A percentile compares a stretch with the other conserved stretches of the same genome.
phyloP scores from a whole-genome alignment of 345 rosid species.

The Syzygium oleosum region DNA sequence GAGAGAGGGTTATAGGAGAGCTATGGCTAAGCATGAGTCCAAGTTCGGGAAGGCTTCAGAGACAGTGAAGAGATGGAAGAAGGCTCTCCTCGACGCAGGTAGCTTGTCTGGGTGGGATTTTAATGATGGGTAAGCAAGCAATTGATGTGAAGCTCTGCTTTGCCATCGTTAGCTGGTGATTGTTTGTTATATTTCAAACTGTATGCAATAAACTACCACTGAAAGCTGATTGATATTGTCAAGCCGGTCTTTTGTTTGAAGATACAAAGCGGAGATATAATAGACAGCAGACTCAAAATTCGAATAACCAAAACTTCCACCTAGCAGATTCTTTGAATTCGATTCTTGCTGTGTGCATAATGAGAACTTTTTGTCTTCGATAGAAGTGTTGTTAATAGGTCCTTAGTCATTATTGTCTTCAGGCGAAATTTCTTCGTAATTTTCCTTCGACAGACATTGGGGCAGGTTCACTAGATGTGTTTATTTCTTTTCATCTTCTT shows the following conservation, averaged over 20 bases:
- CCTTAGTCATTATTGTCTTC: background rate
- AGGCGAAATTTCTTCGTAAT: background rate
- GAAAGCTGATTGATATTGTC: background rate
- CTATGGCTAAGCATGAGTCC: background rate
- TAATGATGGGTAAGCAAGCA: background rate
- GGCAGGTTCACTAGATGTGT: background rate
- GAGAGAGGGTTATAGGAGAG: background rate
- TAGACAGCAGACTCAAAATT: fast-evolving
- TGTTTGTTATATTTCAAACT: too few species aligned
- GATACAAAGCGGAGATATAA: background rate
- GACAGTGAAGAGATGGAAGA: background rate
- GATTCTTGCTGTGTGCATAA: background rate
- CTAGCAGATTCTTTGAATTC: background rate
- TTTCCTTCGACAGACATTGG: too few species aligned
- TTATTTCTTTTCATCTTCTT: background rate
- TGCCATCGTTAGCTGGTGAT: background rate
- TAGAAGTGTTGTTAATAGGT: fast-evolving
- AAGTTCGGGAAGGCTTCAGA: background rate
- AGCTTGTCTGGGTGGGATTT: background rate
- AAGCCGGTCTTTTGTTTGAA: too few species aligned
- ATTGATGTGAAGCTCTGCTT: fast-evolving
- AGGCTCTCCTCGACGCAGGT: fast-evolving
- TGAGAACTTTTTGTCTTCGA: background rate
- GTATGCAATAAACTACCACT: background rate
- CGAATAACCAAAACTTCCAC: background rate